Base-by-base conservation (phyloP, 1,139 yeast species). In the Scheffersomyces parashehatae region DNA sequence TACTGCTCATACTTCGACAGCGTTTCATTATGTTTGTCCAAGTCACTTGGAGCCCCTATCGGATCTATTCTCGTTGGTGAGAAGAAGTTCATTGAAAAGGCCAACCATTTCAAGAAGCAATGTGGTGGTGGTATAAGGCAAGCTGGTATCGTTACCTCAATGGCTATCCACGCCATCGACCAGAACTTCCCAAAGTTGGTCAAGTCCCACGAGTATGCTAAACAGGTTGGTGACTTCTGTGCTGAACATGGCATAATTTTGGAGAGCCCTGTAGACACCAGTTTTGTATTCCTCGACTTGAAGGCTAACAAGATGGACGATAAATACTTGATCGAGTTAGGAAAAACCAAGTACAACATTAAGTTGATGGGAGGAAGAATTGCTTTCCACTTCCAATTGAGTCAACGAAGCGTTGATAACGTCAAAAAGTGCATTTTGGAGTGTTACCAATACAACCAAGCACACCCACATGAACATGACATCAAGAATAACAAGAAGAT, bases 301-400 rank as follows among this genome's bases (percentile, higher is more conserved):
- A 54, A 52, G 33, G 65, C 62, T 12, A 68, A 62, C 52, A 57
- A 62, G 37, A 65, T 71, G 59, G 58, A 62, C 60, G 82, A 83
- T 31, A 76, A 68, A 26, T 70, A 75, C 43, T 70, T 89, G 49
- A 75, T 75, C 28, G 73, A 74, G 49, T 73, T 79, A 50, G 90
- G 85, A 51, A 64, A 70, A 44, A 81, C 85, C 55, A 72, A 83
- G 41, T 47, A 51, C 40, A 80, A 82, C 38, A 75, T 91, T 50
- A 84, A 79, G 54, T 67, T 88, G 35, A 78, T 80, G 80, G 93
- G 93, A 48, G 82, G 83, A 33, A 75, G 96, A 56, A 68, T 91
- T 41, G 93, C 95, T 2, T 85, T 90, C 75, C 97, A 89, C 62
- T 88, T 85, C 67, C 97, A 90, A 66, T 78, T 81, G 46, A 71